phyloP scores from a whole-genome alignment of 495 filamentous ascomycete species.

The Penicillium paradoxum region DNA sequence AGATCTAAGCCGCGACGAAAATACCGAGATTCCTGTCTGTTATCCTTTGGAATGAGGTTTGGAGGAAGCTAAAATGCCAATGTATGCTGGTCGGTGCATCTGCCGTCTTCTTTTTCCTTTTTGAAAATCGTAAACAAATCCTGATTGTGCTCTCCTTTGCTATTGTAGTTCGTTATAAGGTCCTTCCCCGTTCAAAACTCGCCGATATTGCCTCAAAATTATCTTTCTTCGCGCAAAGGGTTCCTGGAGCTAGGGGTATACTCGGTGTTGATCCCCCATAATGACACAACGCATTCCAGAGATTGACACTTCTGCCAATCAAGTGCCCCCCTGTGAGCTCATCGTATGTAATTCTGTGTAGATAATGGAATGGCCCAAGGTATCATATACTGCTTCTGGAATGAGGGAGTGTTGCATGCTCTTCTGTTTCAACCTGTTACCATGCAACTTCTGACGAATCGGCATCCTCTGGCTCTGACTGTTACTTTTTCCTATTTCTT shows the following conservation, averaged over 20 bases:
- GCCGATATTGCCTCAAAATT: not conserved
- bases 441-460: not conserved
- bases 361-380: not conserved
- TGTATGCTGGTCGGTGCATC: not conserved
- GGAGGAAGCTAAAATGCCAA: constrained; percentile 5
- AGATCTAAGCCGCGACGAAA: too few species aligned
- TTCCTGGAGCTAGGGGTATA: constrained; percentile 17
- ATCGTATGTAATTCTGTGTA: constrained; percentile 17
- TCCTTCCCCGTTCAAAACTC: too few species aligned
- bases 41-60: constrained; percentile 17
- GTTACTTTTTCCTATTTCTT: too few species aligned
- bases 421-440: not conserved
- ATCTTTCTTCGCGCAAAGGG: not conserved
- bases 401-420: constrained; percentile 10
- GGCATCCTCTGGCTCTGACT: not conserved
- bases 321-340: constrained; percentile 2
- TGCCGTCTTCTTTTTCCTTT: not conserved
- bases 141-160: too few species aligned
- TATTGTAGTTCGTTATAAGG: too few species aligned
- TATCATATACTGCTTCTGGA: not conserved
- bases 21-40: constrained; percentile 6
- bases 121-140: too few species aligned
- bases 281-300: constrained; percentile 19
- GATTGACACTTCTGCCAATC: not conserved
- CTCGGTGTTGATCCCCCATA: constrained; percentile 3